phyloP scores from a whole-genome alignment of 2,329 filamentous ascomycete genomes.

The Microdochium bolleyi region DNA sequence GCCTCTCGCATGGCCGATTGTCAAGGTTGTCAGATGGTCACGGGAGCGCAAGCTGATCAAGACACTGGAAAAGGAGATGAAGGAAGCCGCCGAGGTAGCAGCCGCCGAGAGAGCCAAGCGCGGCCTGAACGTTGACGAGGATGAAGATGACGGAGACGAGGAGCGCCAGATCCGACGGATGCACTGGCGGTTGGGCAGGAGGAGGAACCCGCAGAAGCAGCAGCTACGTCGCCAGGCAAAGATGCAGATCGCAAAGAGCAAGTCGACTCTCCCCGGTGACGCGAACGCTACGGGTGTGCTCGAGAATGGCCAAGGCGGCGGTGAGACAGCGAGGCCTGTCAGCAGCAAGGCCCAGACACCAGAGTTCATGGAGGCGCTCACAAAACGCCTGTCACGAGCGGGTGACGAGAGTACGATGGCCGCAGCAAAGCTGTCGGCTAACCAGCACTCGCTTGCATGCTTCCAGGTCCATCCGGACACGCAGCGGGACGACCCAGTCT shows the following conservation, averaged over 20 bases:
- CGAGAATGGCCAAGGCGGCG: too few species aligned
- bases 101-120: neutral
- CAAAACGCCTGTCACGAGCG: neutral
- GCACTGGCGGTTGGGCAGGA: neutral
- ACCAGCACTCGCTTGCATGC: neutral
- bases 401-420: too few species aligned
- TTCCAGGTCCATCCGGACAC: neutral
- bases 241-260: neutral
- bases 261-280: neutral
- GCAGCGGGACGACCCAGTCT: neutral
- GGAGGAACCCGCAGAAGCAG: neutral
- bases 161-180: neutral
- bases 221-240: neutral
- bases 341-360: neutral
- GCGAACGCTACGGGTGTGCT: too few species aligned
- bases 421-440: neutral
- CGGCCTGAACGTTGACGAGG: neutral
- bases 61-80: neutral
- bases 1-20: constrained; percentile 19
- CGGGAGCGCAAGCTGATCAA: neutral
- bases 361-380: neutral
- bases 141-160: neutral
- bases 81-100: neutral
- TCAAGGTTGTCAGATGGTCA: neutral
- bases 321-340: too few species aligned